A percentile compares a stretch with the other conserved stretches of the same genome.
Conservation (phyloP, 768 basidiomycete species). For the Collybiopsis confluens region DNA sequence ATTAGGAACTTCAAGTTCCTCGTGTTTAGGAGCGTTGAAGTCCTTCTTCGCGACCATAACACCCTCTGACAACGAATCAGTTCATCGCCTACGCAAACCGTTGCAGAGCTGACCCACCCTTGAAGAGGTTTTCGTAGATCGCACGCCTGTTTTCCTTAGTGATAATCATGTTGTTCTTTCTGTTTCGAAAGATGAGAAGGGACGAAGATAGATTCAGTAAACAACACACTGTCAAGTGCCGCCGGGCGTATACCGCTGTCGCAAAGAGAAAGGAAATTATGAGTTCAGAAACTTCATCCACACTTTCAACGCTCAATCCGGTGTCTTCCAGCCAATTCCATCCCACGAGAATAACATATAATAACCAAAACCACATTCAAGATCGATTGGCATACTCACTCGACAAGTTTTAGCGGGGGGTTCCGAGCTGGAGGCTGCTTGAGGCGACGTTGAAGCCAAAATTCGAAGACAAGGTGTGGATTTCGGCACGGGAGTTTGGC, state of each 20-base stretch:
- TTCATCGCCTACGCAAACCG: neutral
- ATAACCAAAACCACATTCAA: constrained; percentile 14
- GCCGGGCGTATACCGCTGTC: constrained; percentile 37
- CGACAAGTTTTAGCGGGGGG: constrained; percentile 33
- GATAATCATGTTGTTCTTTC: constrained; percentile 82
- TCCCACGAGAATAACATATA: constrained; percentile 18
- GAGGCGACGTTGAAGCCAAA: neutral
- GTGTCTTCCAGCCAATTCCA: constrained; percentile 25
- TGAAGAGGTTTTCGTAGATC: constrained; percentile 99
- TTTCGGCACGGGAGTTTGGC: no score
- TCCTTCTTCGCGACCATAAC: constrained; percentile 99
- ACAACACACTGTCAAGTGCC: constrained; percentile 33
- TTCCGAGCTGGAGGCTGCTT: constrained; percentile 29
- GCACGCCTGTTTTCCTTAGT: constrained; percentile 89
- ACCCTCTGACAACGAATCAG: constrained; percentile 60
- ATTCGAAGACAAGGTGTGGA: no score
- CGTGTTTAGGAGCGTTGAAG: constrained; percentile 95
- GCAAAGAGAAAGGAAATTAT: constrained; percentile 21
- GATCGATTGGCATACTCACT: constrained; percentile 31
- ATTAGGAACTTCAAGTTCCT: constrained; percentile 75
- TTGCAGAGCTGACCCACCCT: constrained; percentile 56
- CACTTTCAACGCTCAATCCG: constrained; percentile 32
- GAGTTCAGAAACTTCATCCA: constrained; percentile 27
- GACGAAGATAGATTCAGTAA: neutral
- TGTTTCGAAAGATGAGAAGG: constrained; percentile 7